Conservation (phyloP, 129 eudicot species). For the Mikania micrantha region DNA sequence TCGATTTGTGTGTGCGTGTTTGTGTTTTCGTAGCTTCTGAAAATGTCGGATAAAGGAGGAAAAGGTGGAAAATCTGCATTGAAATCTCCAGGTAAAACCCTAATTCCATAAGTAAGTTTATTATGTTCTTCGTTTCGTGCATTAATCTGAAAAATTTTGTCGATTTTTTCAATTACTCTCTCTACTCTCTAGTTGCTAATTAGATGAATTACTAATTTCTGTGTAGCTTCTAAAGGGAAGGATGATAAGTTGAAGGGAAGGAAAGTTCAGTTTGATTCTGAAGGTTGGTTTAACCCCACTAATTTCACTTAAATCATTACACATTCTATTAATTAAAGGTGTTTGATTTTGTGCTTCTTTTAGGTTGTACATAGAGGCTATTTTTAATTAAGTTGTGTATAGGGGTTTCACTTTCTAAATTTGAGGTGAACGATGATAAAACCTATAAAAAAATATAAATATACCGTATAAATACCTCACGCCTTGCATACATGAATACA, state of each 20-base stretch:
- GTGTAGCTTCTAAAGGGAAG: constrained; percentile 44
- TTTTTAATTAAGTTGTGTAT: too few species aligned
- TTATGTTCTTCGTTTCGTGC: background rate
- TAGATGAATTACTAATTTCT: background rate
- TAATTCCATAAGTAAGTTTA: background rate
- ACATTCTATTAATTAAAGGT: background rate
- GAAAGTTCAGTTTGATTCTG: constrained; percentile 70
- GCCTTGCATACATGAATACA: too few species aligned
- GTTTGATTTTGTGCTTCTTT: too few species aligned
- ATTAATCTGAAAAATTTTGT: background rate
- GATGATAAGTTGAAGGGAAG: constrained; percentile 54
- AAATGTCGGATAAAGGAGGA: constrained; percentile 47
- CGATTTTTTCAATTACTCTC: background rate
- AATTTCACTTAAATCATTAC: background rate
- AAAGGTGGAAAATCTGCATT: constrained; percentile 40
- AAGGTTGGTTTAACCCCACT: constrained; percentile 47
- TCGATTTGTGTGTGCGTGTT: background rate
- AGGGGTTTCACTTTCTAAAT: too few species aligned
- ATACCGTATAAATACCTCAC: too few species aligned
- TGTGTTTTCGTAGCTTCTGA: background rate
- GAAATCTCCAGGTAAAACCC: constrained; percentile 47
- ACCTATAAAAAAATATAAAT: too few species aligned
- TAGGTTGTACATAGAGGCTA: too few species aligned
- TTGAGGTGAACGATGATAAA: too few species aligned
- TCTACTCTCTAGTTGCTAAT: background rate